Evolutionary conservation across 2,329 filamentous ascomycete genomes (phyloP).

Genomic region (Arthrinium puccinioides): DNA sequence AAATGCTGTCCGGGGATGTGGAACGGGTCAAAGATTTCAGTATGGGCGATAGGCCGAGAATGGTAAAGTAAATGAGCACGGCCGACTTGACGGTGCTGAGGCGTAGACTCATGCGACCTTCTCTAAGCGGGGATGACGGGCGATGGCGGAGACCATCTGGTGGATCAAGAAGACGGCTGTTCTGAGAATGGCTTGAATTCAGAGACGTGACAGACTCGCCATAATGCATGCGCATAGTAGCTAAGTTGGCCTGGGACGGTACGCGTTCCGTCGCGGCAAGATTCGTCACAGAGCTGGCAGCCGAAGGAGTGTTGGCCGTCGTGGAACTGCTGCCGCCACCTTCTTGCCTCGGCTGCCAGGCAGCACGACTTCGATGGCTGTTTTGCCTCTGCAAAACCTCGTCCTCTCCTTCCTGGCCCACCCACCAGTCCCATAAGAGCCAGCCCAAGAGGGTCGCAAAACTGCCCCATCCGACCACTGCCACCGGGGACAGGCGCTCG

Average conservation of each 20-base stretch:
- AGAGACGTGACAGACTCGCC: slow-evolving; percentile 50
- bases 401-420: slow-evolving; percentile 58
- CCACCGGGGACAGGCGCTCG: slow-evolving; percentile 80
- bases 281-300: slow-evolving; percentile 41
- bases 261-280: slow-evolving; percentile 23
- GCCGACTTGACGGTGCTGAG: slow-evolving; percentile 87
- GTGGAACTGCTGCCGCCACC: slow-evolving; percentile 14
- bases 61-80: slow-evolving; percentile 82
- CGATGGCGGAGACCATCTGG: slow-evolving; percentile 24
- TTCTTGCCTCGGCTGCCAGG: slow-evolving; percentile 21
- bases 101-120: slow-evolving; percentile 39
- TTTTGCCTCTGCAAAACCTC: slow-evolving; percentile 28
- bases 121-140: slow-evolving; percentile 25
- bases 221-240: slow-evolving; percentile 35
- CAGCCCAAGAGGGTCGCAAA: slow-evolving; percentile 79
- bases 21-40: slow-evolving; percentile 93
- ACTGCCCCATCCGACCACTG: slow-evolving; percentile 79
- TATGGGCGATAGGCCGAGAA: slow-evolving; percentile 88
- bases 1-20: slow-evolving; percentile 90
- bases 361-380: slow-evolving; percentile 26
- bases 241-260: slow-evolving; percentile 21
- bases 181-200: slow-evolving; percentile 33
- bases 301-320: slow-evolving; percentile 22
- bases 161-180: slow-evolving; percentile 22
- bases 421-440: slow-evolving; percentile 88